Evolutionary conservation across 768 basidiomycete genomes (phyloP), one percentile per base, ranked within the genome.

Genomic region (Hygrocybe coccinea): DNA sequence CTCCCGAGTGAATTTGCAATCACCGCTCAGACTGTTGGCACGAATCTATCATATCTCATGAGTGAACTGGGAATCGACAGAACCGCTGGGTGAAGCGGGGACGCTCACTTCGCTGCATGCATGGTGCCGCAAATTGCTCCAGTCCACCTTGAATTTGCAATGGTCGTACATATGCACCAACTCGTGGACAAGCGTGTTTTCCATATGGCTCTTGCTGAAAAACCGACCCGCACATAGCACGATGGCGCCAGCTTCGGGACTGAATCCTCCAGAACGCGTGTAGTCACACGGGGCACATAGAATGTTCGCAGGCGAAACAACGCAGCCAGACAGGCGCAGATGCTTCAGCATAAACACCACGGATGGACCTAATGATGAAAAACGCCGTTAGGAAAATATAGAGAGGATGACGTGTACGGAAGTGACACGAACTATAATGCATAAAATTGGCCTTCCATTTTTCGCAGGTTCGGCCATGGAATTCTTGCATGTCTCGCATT

Each of bases 151-250:
- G 75, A 98, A 98, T 69, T 85, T 84, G 71, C 91, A 89, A 59
- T 95, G 90, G 69, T 99, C 97, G 67, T 90, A 98, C 80, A 93
- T 85, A 66, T 98, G 97, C 22, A 98, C 72, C 45, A 98, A 81
- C 67, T 99, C 97, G 65, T 99, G 97, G 19, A 89, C 80, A 34
- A 99, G 74, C 29, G 95, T 95, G 64, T 91, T 83, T 70, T 98
- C 94, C 88, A 95, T 87, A 62, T 97, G 93, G 35, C 79, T 80
- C 66, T 91, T 86, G 68, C 77, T 82, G 67, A 84, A 79, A 63
- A 94, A 88, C 47, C 86, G 80, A 44, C 92, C 89, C 58, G 93
- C 84, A 66, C 95, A 99, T 2, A 99, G 74, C 6, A 92, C 70
- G 22, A 97, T 82, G 2, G 86, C 87, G 14, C 90, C 89, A 12